These are phyloP conservation scores for Phialophora tarda DNA, from an alignment of 2,329 filamentous ascomycete species.

Conservation along the genomic window DNA sequence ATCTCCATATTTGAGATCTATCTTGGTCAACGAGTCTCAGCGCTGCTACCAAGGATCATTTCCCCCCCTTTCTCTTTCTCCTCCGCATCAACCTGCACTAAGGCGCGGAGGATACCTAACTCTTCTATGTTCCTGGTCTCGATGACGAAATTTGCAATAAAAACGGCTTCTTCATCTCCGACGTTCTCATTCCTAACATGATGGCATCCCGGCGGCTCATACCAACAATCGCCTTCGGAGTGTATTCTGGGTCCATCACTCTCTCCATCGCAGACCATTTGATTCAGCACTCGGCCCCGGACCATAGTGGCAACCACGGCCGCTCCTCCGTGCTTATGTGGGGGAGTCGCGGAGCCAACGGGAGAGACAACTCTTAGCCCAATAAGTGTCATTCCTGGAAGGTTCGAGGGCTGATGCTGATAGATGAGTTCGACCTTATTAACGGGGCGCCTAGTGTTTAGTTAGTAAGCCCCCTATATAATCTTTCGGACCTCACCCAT, in stretches of 20 bases:
- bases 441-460: constrained; percentile 42
- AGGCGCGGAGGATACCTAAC: constrained; percentile 3
- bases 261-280: constrained; percentile 58
- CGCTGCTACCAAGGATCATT: too few species aligned
- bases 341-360: constrained; percentile 50
- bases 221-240: constrained; percentile 16
- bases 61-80: constrained; percentile 8
- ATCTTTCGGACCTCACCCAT: constrained; percentile 14
- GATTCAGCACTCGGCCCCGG: constrained; percentile 51
- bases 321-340: constrained; percentile 55
- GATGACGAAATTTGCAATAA: constrained; percentile 23
- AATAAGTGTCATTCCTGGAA: constrained; percentile 50
- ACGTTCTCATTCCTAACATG: constrained; percentile 24
- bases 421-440: constrained; percentile 41
- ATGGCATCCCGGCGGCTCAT: constrained; percentile 27
- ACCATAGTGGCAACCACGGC: constrained; percentile 51
- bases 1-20: too few species aligned
- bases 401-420: constrained; percentile 48
- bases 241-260: constrained; percentile 31
- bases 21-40: too few species aligned
- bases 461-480: background rate
- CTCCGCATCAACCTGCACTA: constrained; percentile 17
- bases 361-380: constrained; percentile 48
- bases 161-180: constrained; percentile 20
- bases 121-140: constrained; percentile 19